A percentile compares a stretch with the other conserved stretches of the same genome.
These are phyloP conservation scores for Chrysosporium keratinophilum DNA, from an alignment of 2,329 filamentous ascomycete species.

Conservation along the genomic window DNA sequence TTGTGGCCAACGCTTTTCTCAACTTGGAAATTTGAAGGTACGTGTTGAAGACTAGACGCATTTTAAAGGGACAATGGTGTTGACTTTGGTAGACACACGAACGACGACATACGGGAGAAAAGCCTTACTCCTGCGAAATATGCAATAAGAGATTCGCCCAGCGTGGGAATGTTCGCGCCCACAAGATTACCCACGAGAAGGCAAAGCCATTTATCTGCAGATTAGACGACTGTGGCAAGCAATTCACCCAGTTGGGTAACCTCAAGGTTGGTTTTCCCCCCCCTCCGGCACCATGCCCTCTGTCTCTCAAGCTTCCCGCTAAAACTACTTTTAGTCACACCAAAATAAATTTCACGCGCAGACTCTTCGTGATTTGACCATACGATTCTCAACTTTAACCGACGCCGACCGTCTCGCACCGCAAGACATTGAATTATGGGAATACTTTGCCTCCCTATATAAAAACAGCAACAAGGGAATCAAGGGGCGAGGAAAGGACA, in stretches of 20 bases:
- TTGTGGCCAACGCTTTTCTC: conserved; percentile 74
- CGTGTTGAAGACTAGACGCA: conserved; percentile 17
- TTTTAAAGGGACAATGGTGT: not conserved
- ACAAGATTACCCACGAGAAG: conserved; percentile 68
- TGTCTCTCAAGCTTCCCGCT: conserved; percentile 3
- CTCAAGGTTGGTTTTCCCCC: conserved; percentile 55
- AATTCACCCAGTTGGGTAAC: conserved; percentile 83
- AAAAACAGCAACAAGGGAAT: conserved; percentile 98
- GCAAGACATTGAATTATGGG: conserved; percentile 66
- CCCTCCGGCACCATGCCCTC: not conserved
- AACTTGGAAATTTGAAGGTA: conserved; percentile 82
- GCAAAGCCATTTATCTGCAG: conserved; percentile 71
- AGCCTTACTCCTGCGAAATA: conserved; percentile 66
- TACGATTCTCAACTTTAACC: conserved; percentile 56
- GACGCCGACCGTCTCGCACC: conserved; percentile 54
- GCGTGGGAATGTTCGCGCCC: conserved; percentile 72
- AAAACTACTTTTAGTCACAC: conserved; percentile 51
- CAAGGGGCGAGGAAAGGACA: conserved; percentile 83
- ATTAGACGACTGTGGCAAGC: conserved; percentile 73
- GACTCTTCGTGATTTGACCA: conserved; percentile 59
- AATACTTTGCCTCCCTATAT: conserved; percentile 79
- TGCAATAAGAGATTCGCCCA: conserved; percentile 79
- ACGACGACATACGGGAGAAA: conserved; percentile 75
- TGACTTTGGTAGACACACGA: conserved; percentile 58
- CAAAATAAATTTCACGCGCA: conserved; percentile 85